These are phyloP conservation scores for Colletotrichum brevisporum DNA, from an alignment of 2,329 filamentous ascomycete genomes.

Conservation along the genomic window DNA sequence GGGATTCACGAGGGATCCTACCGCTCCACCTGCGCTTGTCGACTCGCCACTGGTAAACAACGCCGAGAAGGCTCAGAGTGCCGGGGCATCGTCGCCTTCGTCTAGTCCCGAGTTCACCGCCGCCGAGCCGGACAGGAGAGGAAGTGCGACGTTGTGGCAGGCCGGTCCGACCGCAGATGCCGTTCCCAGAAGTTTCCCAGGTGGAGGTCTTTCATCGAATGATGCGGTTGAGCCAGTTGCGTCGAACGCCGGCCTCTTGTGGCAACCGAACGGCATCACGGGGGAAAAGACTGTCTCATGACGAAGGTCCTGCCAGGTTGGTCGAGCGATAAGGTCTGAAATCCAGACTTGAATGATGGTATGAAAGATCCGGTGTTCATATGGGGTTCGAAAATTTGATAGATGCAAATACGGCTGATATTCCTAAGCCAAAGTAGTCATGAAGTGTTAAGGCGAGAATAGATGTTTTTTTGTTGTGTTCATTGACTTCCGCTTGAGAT, in stretches of 20 bases:
- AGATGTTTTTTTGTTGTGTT: neutral
- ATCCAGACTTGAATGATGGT: neutral
- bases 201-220: constrained; percentile 11
- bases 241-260: constrained; percentile 8
- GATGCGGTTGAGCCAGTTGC: neutral
- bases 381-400: constrained; percentile 5
- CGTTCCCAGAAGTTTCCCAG: constrained; percentile 28
- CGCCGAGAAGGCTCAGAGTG: neutral
- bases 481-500: neutral
- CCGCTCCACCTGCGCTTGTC: constrained; percentile 15
- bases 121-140: constrained; percentile 20
- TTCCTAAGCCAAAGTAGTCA: constrained; percentile 1
- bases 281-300: constrained; percentile 15
- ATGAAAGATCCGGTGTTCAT: constrained; percentile 14
- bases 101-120: constrained; percentile 35
- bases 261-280: constrained; percentile 25
- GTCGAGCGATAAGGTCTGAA: neutral
- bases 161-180: constrained; percentile 1
- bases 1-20: constrained; percentile 13
- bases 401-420: constrained; percentile 1
- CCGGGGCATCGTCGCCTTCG: constrained; percentile 1
- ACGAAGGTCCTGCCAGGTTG: neutral
- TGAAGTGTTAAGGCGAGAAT: neutral
- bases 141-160: constrained; percentile 33
- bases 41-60: constrained; percentile 12